Conservation (phyloP, 352 stramenopile species). For the Phytophthora macrochlamydospora region DNA sequence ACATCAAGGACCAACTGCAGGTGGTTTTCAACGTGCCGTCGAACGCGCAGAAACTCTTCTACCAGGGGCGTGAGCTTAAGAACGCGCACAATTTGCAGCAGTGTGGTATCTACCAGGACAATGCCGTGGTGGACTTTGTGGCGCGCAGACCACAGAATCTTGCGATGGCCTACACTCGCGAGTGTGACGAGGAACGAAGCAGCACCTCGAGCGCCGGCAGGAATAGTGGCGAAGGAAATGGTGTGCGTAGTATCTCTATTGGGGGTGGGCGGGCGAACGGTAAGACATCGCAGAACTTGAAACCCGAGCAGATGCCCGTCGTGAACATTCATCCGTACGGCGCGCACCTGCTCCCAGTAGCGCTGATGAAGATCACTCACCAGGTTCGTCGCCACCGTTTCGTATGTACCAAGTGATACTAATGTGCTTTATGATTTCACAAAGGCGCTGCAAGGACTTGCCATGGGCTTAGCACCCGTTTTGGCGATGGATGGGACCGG, state of each 20-base stretch:
- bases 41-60: constrained; percentile 84
- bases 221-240: constrained; percentile 17
- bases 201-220: constrained; percentile 16
- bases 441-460: constrained; percentile 89
- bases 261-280: constrained; percentile 13
- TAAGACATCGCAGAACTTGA: constrained; percentile 41
- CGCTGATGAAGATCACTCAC: constrained; percentile 86
- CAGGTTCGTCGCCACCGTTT: constrained; percentile 37
- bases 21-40: constrained; percentile 83
- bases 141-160: constrained; percentile 65
- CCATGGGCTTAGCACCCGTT: constrained; percentile 90
- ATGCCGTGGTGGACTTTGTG: constrained; percentile 81
- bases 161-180: constrained; percentile 44
- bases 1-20: constrained; percentile 87
- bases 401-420: background rate
- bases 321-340: constrained; percentile 85
- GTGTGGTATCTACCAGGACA: constrained; percentile 85
- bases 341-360: constrained; percentile 69
- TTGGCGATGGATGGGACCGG: constrained; percentile 96
- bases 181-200: constrained; percentile 12
- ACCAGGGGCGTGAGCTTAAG: constrained; percentile 81
- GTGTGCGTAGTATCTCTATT: constrained; percentile 8
- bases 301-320: constrained; percentile 57
- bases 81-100: constrained; percentile 85
- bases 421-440: background rate